Evolutionary conservation across 1,139 yeast genomes (phyloP).

Genomic region (Nematodospora anomalae): DNA sequence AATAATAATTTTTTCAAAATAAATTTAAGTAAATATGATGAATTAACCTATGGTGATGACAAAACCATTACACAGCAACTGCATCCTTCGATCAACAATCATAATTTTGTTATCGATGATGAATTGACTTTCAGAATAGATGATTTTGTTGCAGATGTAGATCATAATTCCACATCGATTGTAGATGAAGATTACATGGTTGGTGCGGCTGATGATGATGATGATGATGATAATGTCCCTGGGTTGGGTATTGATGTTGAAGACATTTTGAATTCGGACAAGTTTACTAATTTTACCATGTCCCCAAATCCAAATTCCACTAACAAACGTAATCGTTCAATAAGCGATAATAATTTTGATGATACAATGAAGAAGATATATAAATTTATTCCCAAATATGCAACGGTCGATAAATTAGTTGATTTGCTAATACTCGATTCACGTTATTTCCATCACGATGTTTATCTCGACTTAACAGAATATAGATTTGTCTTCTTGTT

Average conservation of each 20-base stretch:
- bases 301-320: slow-evolving; percentile 13
- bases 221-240: slow-evolving; percentile 36
- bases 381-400: slow-evolving; percentile 40
- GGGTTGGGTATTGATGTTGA: slow-evolving; percentile 51
- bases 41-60: slow-evolving; percentile 21
- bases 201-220: too few species aligned
- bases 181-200: slow-evolving; percentile 19
- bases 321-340: slow-evolving; percentile 5
- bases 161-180: slow-evolving; percentile 19
- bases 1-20: slow-evolving; percentile 41
- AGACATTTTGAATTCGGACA: slow-evolving; percentile 44
- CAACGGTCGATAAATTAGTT: slow-evolving; percentile 41
- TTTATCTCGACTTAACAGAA: slow-evolving; percentile 45
- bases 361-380: slow-evolving; percentile 5
- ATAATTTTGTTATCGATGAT: slow-evolving; percentile 32
- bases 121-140: slow-evolving; percentile 41
- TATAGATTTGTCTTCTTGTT: slow-evolving; percentile 46
- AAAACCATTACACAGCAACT: slow-evolving; percentile 17
- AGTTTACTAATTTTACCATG: slow-evolving; percentile 36
- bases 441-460: slow-evolving; percentile 35
- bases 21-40: slow-evolving; percentile 39
- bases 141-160: slow-evolving; percentile 33
- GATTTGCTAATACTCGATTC: slow-evolving; percentile 45
- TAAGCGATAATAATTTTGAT: slow-evolving; percentile 4
- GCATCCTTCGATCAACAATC: slow-evolving; percentile 22